Base-by-base conservation (phyloP, 2,329 filamentous ascomycete genomes). In the Thelonectria olida region DNA sequence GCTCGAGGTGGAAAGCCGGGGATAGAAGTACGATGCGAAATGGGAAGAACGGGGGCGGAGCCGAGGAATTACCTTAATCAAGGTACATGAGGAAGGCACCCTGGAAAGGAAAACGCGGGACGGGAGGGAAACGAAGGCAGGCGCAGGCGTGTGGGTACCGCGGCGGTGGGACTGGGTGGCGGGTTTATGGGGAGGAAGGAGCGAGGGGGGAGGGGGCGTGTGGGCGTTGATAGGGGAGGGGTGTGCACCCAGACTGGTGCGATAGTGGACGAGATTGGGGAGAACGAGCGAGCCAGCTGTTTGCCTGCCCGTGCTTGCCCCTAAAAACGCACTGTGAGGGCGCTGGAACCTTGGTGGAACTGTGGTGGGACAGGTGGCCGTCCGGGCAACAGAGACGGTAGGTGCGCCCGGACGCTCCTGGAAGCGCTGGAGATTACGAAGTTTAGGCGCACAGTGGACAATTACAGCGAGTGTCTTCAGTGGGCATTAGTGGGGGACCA, bases 51-150 rank as follows among this genome's bases (percentile, higher is more conserved):
- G 52, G 54, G 54, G 49, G 59, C 54, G 59, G 54, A 54, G 44
- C 49, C 54, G 50, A 52, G 58, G 27, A 60, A 53, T 27, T 58
- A 53, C 31, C 31, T 34, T 22, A 13, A 44, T 13, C 9, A 44
- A 44, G 22, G 42, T 45, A 45, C 42, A 8, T 28, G 22, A 7
- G 38, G 17, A 41, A 15, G 10, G 9, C 47, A 50, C 47, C 55
- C 49, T 61, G 45, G 51, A 50, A 59, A 28, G 47, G 47, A 50
- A 51, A 50, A 39, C 54, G 54, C 54, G 54, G 42, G 54, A 56
- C 54, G 54, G 54, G 54, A 56, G 58, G 58, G 58, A 54, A 51
- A 61, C 52, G 47, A 34, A 61, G 58, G 52, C 58, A 61, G 58
- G 49, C 49, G 45, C 54, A 49, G 36, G 36, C 17, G 54, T 50